These are phyloP conservation scores for Eucalyptus grandis DNA, from an alignment of 345 rosid species.

Conservation along the genomic window DNA sequence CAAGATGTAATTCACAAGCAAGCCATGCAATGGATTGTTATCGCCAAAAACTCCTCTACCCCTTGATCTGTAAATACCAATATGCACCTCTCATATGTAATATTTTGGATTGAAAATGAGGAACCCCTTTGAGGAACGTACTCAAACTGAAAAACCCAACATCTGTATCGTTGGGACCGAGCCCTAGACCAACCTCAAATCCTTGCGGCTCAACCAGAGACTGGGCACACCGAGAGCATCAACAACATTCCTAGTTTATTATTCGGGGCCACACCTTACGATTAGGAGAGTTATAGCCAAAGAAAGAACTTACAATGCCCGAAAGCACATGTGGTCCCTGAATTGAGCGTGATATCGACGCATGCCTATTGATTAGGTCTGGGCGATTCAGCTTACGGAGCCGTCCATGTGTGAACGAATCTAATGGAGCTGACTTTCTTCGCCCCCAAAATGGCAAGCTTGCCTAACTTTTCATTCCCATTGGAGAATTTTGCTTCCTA, in stretches of 20 bases:
- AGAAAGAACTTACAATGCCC: background rate
- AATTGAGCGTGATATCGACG: background rate
- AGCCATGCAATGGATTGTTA: background rate
- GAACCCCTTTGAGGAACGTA: background rate
- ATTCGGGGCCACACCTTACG: background rate
- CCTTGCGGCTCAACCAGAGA: background rate
- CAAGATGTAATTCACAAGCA: background rate
- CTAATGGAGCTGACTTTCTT: background rate
- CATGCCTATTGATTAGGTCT: background rate
- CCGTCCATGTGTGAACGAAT: background rate
- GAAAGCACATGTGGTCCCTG: background rate
- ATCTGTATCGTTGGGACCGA: background rate
- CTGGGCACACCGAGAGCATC: background rate
- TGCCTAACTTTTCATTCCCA: background rate
- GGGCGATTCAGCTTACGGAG: background rate
- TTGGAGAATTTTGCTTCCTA: background rate
- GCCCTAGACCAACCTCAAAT: background rate
- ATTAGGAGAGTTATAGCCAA: background rate
- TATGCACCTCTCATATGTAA: no score
- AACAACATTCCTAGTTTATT: background rate
- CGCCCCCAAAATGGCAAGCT: background rate
- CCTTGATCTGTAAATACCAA: no score
- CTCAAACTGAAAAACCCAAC: background rate
- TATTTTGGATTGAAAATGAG: background rate
- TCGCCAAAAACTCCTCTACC: background rate